Conservation (phyloP, 257 asterid genomes). For the Fraxinus pennsylvanica region DNA sequence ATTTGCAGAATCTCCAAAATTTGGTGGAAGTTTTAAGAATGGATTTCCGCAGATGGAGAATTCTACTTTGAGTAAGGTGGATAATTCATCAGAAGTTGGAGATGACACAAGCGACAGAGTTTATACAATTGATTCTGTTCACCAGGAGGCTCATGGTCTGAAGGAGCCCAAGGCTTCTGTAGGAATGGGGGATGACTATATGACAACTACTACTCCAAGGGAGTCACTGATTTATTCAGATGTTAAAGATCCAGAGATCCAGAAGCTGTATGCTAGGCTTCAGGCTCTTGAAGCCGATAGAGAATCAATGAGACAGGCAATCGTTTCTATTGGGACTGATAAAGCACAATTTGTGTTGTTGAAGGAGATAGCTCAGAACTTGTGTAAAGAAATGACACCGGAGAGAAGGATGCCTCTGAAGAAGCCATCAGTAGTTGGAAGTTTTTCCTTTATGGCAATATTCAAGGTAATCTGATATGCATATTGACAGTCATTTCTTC, state of each 20-base stretch:
- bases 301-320: conserved; percentile 91
- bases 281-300: conserved; percentile 98
- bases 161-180: conserved; percentile 51
- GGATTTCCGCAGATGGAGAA: conserved; percentile 51
- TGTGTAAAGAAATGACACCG: conserved; percentile 74
- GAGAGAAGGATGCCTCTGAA: conserved; percentile 47
- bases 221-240: conserved; percentile 40
- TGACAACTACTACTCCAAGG: conserved; percentile 51
- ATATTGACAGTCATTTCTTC: conserved; percentile 6
- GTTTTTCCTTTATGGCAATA: conserved; percentile 54
- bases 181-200: conserved; percentile 48
- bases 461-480: conserved; percentile 60
- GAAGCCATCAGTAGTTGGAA: conserved; percentile 49
- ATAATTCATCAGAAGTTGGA: conserved; percentile 54
- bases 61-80: conserved; percentile 44
- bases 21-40: conserved; percentile 45
- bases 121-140: conserved; percentile 83
- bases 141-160: conserved; percentile 48
- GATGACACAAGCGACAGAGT: conserved; percentile 81
- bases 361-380: conserved; percentile 93
- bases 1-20: conserved; percentile 62
- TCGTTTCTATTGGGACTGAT: conserved; percentile 79
- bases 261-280: conserved; percentile 81
- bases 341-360: conserved; percentile 79
- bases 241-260: conserved; percentile 64